phyloP scores from a whole-genome alignment of 192 early-diverging fungal genomes.

The Physocladia obscura region DNA sequence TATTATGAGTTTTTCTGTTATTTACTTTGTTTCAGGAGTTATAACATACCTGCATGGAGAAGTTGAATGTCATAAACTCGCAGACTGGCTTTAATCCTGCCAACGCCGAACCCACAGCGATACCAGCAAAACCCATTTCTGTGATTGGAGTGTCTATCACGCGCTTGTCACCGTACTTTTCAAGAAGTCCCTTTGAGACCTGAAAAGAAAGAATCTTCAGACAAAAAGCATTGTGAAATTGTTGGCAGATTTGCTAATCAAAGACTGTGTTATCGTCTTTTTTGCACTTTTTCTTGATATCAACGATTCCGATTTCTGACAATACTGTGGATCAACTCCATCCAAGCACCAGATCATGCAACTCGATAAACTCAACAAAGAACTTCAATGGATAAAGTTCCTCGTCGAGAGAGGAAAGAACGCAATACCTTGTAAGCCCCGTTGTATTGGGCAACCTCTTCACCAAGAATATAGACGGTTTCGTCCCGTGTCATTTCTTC shows the following conservation, averaged over 20 bases:
- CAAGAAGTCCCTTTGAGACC: slow-evolving; percentile 94
- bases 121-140: slow-evolving; percentile 95
- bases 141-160: slow-evolving; percentile 99
- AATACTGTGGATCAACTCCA: too few species aligned
- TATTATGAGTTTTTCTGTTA: background rate
- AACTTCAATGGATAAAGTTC: too few species aligned
- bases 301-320: too few species aligned
- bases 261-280: too few species aligned
- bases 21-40: slow-evolving; percentile 1
- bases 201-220: slow-evolving; percentile 35
- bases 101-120: slow-evolving; percentile 92
- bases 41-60: slow-evolving; percentile 90
- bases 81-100: slow-evolving; percentile 93
- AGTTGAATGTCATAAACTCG: slow-evolving; percentile 99
- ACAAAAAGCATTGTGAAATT: too few species aligned
- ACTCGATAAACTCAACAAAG: too few species aligned
- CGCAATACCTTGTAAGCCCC: slow-evolving; percentile 94
- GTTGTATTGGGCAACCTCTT: slow-evolving; percentile 99
- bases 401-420: background rate
- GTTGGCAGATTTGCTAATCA: too few species aligned
- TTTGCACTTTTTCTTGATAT: too few species aligned
- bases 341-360: too few species aligned
- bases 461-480: slow-evolving; percentile 89
- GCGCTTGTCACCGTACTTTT: slow-evolving; percentile 96
- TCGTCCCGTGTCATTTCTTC: slow-evolving; percentile 93